Percentiles rank a stretch among this genome's conserved stretches.
Conservation (phyloP, 78 protist species). For the Polysphondylium violaceum region DNA sequence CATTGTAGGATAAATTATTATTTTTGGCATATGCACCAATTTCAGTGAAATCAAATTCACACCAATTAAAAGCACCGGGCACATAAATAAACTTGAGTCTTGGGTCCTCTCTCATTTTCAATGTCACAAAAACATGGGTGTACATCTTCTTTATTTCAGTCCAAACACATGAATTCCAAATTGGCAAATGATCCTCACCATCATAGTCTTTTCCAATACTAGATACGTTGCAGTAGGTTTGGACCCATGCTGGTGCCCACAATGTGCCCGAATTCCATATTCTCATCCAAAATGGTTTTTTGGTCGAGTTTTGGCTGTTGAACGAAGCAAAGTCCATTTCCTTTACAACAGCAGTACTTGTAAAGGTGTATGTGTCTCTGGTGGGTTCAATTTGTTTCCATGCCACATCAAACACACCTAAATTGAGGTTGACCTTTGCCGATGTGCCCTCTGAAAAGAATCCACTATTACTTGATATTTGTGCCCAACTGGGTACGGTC, state of each 20-base stretch:
- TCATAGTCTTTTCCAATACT: slow-evolving; percentile 49
- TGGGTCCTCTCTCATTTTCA: slow-evolving; percentile 44
- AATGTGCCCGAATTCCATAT: slow-evolving; percentile 43
- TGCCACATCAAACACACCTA: slow-evolving; percentile 50
- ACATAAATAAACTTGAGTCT: slow-evolving; percentile 57
- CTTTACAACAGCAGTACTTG: neutral
- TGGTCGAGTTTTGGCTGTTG: slow-evolving; percentile 19
- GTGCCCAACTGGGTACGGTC: slow-evolving; percentile 17
- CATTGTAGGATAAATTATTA: neutral
- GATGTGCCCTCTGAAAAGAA: slow-evolving; percentile 24
- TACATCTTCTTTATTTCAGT: slow-evolving; percentile 42
- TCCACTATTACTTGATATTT: slow-evolving; percentile 18
- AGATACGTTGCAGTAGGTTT: slow-evolving; percentile 17
- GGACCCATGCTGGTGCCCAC: slow-evolving; percentile 53
- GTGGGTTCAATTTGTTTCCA: slow-evolving; percentile 48
- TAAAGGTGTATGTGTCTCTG: neutral
- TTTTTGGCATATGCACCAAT: slow-evolving; percentile 17
- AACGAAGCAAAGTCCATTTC: slow-evolving; percentile 26
- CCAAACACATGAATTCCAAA: slow-evolving; percentile 65
- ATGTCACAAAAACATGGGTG: slow-evolving; percentile 1
- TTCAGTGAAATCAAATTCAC: slow-evolving; percentile 64
- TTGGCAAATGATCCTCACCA: slow-evolving; percentile 52
- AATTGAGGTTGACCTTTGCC: neutral
- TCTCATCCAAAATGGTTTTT: slow-evolving; percentile 49
- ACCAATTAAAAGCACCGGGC: slow-evolving; percentile 79